Evolutionary conservation across 768 basidiomycete genomes (phyloP).

Genomic region (Coprinopsis strossmayeri): DNA sequence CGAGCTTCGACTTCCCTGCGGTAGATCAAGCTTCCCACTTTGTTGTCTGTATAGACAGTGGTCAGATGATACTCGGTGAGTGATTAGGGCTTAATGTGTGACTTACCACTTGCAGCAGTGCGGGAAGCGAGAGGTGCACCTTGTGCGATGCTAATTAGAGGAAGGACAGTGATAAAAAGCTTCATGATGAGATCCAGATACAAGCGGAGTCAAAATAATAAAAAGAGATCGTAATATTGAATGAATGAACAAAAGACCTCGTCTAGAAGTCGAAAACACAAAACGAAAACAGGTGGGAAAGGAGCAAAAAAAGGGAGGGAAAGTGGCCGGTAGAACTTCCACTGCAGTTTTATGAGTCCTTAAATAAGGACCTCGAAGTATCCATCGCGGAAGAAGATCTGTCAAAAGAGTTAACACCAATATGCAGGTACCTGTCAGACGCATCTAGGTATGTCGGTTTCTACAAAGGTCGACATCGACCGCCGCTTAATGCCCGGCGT

Average conservation of each 20-base stretch:
- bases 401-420: too few species aligned
- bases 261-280: background rate
- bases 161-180: background rate
- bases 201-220: background rate
- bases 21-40: background rate
- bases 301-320: background rate
- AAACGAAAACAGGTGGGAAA: background rate
- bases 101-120: background rate
- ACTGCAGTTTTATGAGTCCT: background rate
- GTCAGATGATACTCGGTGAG: background rate
- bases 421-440: too few species aligned
- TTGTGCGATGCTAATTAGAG: background rate
- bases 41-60: too few species aligned
- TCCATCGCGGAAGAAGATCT: background rate
- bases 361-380: background rate
- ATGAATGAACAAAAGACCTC: background rate
- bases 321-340: background rate
- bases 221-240: background rate
- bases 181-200: background rate
- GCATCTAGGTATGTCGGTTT: too few species aligned
- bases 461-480: too few species aligned
- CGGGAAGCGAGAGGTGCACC: background rate
- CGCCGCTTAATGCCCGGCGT: too few species aligned
- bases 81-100: background rate
- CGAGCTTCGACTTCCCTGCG: background rate